These are phyloP conservation scores for Pueraria montana DNA, from an alignment of 306 rosid genomes.

Conservation along the genomic window DNA sequence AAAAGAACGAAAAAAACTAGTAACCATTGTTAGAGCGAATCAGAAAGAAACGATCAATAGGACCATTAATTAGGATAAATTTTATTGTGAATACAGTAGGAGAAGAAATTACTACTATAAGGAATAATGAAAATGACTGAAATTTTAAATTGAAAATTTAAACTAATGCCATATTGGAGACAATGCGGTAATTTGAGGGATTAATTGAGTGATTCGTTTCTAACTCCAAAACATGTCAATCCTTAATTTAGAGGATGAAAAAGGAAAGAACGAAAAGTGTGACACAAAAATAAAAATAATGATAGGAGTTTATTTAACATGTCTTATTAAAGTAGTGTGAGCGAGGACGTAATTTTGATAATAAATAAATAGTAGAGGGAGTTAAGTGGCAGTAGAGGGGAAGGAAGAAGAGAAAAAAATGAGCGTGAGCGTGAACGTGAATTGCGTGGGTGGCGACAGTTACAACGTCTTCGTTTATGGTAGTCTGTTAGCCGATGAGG, in stretches of 20 bases:
- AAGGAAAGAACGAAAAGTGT: background rate
- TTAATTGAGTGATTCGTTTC: background rate
- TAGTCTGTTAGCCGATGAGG: constrained; percentile 83
- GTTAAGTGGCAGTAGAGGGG: background rate
- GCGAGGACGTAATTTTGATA: background rate
- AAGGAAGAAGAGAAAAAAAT: background rate
- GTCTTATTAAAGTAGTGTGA: background rate
- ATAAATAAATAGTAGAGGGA: background rate
- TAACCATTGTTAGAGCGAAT: no score
- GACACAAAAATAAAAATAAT: no score
- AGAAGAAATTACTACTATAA: no score
- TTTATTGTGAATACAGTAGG: background rate
- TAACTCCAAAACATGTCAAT: background rate
- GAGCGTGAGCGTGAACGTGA: background rate
- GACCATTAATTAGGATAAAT: background rate
- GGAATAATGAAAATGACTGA: no score
- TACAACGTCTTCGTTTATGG: constrained; percentile 91
- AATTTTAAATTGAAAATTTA: background rate
- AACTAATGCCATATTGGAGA: no score
- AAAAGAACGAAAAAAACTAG: background rate
- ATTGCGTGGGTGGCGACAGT: background rate
- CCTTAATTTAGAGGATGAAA: background rate
- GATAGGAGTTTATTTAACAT: no score
- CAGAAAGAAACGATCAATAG: background rate
- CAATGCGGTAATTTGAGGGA: background rate